These are phyloP conservation scores for Blastocystis sp. DNA, from an alignment of 352 stramenopile genomes.

Conservation along the genomic window DNA sequence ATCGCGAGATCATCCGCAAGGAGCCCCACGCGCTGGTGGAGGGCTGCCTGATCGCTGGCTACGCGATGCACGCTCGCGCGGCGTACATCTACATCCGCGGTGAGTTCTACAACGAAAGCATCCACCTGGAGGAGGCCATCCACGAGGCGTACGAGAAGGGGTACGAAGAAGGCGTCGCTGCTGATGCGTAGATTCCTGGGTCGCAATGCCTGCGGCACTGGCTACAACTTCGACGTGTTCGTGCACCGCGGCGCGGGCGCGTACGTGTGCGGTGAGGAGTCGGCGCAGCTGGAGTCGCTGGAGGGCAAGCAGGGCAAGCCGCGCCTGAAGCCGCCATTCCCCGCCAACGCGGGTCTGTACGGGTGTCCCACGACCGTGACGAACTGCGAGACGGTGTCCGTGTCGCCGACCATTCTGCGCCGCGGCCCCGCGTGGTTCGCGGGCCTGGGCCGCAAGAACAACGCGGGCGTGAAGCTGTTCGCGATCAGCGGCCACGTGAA, in stretches of 20 bases:
- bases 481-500: constrained; percentile 98
- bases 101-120: constrained; percentile 99
- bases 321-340: constrained; percentile 96
- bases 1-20: constrained; percentile 99
- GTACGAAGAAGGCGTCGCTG: neutral
- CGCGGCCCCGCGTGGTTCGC: constrained; percentile 92
- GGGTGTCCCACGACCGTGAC: constrained; percentile 97
- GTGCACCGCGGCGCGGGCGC: constrained; percentile 93
- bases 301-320: constrained; percentile 94
- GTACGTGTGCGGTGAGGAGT: constrained; percentile 99
- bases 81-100: constrained; percentile 99
- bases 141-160: constrained; percentile 94
- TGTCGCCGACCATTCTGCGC: constrained; percentile 94
- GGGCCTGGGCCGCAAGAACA: constrained; percentile 93
- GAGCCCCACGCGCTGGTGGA: constrained; percentile 98
- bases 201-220: constrained; percentile 90
- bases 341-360: constrained; percentile 95
- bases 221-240: constrained; percentile 99
- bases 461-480: constrained; percentile 96
- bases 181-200: constrained; percentile 79
- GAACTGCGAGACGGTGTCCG: constrained; percentile 97
- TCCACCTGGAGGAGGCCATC: constrained; percentile 94
- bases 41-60: constrained; percentile 93
- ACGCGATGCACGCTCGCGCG: constrained; percentile 93
- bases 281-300: constrained; percentile 91